A percentile compares a stretch with the other conserved stretches of the same genome.
These are phyloP conservation scores for Cordyceps cateniannulata DNA, from an alignment of 2,329 filamentous ascomycete genomes.

Conservation along the genomic window DNA sequence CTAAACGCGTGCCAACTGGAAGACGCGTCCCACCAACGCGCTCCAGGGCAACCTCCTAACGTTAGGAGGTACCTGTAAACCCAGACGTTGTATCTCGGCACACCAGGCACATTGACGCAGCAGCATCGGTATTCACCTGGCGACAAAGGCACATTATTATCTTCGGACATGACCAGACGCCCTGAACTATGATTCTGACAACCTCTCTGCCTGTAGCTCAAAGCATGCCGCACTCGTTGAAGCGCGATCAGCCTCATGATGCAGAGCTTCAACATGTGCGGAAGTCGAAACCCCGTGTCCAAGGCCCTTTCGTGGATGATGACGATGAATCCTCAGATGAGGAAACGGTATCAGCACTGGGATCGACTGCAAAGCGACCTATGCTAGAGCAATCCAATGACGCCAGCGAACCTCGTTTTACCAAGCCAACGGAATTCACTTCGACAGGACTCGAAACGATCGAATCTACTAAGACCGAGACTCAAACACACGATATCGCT, in stretches of 20 bases:
- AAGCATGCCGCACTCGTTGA: slow-evolving; percentile 36
- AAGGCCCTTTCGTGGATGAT: slow-evolving; percentile 34
- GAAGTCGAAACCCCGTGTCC: slow-evolving; percentile 27
- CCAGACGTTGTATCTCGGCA: neutral
- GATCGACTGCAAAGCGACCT: slow-evolving; percentile 16
- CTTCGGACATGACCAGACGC: neutral
- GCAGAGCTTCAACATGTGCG: slow-evolving; percentile 21
- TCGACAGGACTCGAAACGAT: neutral
- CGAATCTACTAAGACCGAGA: neutral
- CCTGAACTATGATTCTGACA: slow-evolving; percentile 46
- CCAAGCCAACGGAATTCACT: neutral
- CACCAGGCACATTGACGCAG: neutral
- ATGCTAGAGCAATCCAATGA: slow-evolving; percentile 12
- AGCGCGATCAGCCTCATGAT: slow-evolving; percentile 31
- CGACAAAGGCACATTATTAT: neutral
- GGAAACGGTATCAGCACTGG: slow-evolving; percentile 1
- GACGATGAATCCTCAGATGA: slow-evolving; percentile 31
- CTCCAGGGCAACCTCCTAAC: neutral
- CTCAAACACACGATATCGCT: neutral
- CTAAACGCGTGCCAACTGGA: slow-evolving; percentile 22
- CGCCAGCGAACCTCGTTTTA: neutral
- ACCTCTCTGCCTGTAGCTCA: slow-evolving; percentile 51
- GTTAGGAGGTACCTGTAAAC: too few species aligned
- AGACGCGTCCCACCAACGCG: slow-evolving; percentile 20
- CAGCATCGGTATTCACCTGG: neutral